phyloP scores from a whole-genome alignment of 805 yeast genomes.

The Saccharomyces kudriavzevii region DNA sequence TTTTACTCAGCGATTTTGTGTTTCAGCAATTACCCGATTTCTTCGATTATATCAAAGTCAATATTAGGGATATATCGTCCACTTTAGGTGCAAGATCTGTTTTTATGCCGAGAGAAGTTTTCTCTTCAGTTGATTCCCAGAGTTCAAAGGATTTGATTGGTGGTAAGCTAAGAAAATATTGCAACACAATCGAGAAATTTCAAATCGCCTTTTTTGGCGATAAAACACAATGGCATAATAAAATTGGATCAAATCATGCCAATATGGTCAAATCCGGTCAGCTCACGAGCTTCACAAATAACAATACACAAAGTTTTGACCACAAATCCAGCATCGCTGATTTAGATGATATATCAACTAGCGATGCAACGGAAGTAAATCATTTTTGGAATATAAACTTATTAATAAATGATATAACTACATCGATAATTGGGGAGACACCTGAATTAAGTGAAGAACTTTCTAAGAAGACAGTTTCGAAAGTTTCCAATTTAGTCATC shows the following conservation, averaged over 20 bases:
- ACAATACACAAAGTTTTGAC: not conserved
- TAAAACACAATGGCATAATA: slow-evolving; percentile 23
- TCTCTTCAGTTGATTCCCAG: slow-evolving; percentile 28
- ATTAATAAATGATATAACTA: slow-evolving; percentile 18
- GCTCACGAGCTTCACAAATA: not conserved
- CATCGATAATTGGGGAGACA: slow-evolving; percentile 29
- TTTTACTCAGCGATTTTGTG: slow-evolving; percentile 12
- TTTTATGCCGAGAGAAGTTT: slow-evolving; percentile 34
- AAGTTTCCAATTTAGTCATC: slow-evolving; percentile 21
- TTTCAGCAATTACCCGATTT: slow-evolving; percentile 30
- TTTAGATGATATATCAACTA: slow-evolving; percentile 19
- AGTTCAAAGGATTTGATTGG: slow-evolving; percentile 35
- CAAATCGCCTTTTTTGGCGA: slow-evolving; percentile 20
- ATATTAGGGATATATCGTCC: slow-evolving; percentile 18
- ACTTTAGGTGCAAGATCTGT: slow-evolving; percentile 38
- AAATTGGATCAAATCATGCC: slow-evolving; percentile 13
- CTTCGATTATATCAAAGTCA: slow-evolving; percentile 26
- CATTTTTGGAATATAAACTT: slow-evolving; percentile 23
- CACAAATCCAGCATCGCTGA: not conserved
- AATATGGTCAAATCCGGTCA: slow-evolving; percentile 16
- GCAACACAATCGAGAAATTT: slow-evolving; percentile 20
- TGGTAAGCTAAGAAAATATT: slow-evolving; percentile 33
- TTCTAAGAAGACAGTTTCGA: slow-evolving; percentile 28
- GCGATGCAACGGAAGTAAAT: slow-evolving; percentile 30
- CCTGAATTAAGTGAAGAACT: slow-evolving; percentile 22